Evolutionary conservation across 305 asterid genomes (phyloP).

Genomic region (Rubia occidens): DNA sequence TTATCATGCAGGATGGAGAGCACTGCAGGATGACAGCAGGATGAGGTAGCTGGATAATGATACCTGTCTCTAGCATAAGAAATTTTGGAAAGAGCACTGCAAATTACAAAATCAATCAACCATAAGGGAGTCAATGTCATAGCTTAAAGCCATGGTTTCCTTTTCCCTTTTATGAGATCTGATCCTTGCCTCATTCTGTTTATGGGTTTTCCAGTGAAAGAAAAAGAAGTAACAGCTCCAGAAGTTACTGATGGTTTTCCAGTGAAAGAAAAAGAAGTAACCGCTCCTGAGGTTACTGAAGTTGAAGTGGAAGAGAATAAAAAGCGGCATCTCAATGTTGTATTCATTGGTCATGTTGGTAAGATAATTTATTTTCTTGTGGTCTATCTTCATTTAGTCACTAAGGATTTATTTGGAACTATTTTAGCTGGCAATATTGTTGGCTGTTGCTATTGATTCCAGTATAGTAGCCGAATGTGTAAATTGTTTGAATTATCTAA

Average conservation of each 20-base stretch:
- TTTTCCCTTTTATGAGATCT: neutral
- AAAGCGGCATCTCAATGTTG: conserved; percentile 85
- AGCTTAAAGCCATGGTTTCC: neutral
- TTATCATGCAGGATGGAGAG: conserved; percentile 49
- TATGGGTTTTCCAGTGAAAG: conserved; percentile 25
- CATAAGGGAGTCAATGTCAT: neutral
- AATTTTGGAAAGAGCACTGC: neutral
- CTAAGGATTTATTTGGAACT: neutral
- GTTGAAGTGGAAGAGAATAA: conserved; percentile 34
- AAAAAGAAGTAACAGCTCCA: conserved; percentile 38
- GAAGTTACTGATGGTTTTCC: conserved; percentile 29
- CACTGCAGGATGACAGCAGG: too few species aligned
- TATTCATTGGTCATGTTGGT: conserved; percentile 94
- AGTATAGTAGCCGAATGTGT: neutral
- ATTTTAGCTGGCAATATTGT: too few species aligned
- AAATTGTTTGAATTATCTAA: neutral
- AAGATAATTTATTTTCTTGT: conserved; percentile 20
- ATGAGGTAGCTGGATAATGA: too few species aligned
- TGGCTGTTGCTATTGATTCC: neutral
- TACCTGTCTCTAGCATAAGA: neutral
- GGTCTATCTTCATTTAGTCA: neutral
- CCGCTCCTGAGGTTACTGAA: conserved; percentile 39
- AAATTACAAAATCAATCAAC: neutral
- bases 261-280: conserved; percentile 36
- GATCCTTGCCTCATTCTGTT: neutral